Evolutionary conservation across 495 filamentous ascomycete genomes (phyloP).

Genomic region (Filosporella fistucella): DNA sequence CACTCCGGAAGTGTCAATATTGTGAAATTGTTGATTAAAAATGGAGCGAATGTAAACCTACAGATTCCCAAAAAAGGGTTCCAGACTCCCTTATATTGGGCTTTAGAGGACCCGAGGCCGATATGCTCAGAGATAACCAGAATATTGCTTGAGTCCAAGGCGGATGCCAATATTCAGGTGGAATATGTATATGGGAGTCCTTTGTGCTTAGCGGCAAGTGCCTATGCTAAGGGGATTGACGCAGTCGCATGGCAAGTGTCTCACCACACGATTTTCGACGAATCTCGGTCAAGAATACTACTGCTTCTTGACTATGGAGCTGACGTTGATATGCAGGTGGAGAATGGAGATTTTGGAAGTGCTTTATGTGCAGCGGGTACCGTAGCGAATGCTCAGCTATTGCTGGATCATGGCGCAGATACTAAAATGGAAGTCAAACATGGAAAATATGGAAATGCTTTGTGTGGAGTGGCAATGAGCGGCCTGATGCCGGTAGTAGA

Average conservation of each 20-base stretch:
- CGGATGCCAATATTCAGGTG: conserved; percentile 6
- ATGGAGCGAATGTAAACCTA: conserved; percentile 2
- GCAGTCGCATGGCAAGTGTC: too few species aligned
- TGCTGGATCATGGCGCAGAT: conserved; percentile 5
- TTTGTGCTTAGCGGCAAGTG: not conserved
- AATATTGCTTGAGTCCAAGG: not conserved
- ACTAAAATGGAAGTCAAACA: not conserved
- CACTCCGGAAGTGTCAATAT: not conserved
- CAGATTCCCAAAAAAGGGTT: not conserved
- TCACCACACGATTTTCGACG: too few species aligned
- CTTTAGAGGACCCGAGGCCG: not conserved
- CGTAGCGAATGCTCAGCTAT: not conserved
- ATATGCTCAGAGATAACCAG: not conserved
- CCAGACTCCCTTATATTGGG: too few species aligned
- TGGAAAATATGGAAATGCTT: not conserved
- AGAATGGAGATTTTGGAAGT: conserved; percentile 7
- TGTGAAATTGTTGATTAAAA: not conserved
- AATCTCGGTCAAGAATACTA: not conserved
- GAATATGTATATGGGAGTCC: conserved; percentile 8
- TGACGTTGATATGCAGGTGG: conserved; percentile 14
- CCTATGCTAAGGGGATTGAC: not conserved
- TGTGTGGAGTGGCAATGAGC: not conserved
- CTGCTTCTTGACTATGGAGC: conserved; percentile 3
- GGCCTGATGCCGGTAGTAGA: not conserved
- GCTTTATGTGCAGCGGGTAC: conserved; percentile 9